Conservation (phyloP, 2,329 filamentous ascomycete genomes). For the Didymella glomerata region DNA sequence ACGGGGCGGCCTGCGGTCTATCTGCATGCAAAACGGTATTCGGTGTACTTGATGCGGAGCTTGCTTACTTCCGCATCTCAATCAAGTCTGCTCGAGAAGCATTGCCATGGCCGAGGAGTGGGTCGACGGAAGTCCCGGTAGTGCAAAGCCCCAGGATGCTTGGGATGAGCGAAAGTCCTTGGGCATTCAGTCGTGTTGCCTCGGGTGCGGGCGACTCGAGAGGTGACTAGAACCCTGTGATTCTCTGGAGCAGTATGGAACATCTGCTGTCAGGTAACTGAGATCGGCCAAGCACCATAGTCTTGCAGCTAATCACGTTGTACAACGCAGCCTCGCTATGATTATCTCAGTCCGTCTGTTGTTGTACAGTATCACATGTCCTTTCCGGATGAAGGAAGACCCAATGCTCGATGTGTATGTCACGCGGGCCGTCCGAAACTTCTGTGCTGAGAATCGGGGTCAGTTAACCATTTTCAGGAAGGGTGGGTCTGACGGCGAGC, state of each 20-base stretch:
- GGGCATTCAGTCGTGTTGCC: background rate
- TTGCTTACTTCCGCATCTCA: background rate
- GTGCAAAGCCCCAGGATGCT: background rate
- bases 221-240: background rate
- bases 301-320: background rate
- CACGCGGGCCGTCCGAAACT: slow-evolving; percentile 5
- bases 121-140: background rate
- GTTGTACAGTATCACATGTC: slow-evolving; percentile 10
- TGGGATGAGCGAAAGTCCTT: background rate
- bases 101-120: background rate
- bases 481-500: background rate
- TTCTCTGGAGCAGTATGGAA: background rate
- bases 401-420: background rate
- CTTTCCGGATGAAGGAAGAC: background rate
- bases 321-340: slow-evolving; percentile 14
- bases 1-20: background rate
- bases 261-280: background rate
- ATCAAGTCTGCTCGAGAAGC: background rate
- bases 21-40: background rate
- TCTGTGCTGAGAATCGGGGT: background rate
- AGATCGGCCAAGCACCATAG: background rate
- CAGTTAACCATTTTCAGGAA: background rate
- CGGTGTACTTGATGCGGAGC: too few species aligned
- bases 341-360: background rate
- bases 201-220: background rate